Base-by-base conservation (phyloP, 306 rosid genomes). In the Carpinus fangiana region DNA sequence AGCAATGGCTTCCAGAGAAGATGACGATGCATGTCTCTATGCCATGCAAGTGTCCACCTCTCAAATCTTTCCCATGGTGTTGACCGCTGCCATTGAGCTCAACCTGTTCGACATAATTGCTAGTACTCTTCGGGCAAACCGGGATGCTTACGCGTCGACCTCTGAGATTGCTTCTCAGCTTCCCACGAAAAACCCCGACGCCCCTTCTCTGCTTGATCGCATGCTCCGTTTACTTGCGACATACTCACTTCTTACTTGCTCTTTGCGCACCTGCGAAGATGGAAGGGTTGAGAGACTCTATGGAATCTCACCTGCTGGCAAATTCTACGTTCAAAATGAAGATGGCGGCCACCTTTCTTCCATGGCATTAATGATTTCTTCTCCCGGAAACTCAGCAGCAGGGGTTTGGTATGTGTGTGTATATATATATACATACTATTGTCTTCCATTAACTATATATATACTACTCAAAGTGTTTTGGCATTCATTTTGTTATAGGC, bases 41-140 rank as follows among this genome's bases (percentile, higher is more conserved):
- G 84, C 84, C 3, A 36, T 71, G 76, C 3, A 51, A 2, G 74
- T 76, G 0, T 7, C 18, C 14, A 18, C 41, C 5, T 75, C 16
- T 26, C 20, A n/a, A 16, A 70, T 82, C 1, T 65, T 18, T 7
- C 53, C 75, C 10, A 52, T 74, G 21, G 81, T 77, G 0, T 7
- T 82, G 1, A 76, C 77, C 8, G 85, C 78, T 5, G 81, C 85
- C 46, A 54, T 82, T 82, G 78, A 82, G 5, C 74, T 82, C 56
- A 82, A 82, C 31, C 53, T 82, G 69, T 82, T 82, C 73, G 85
- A 82, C 28, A 82, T 76, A 47, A 72, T 77, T n/a, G 54, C 78
- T 41, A 41, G 41, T n/a, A n/a, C n/a, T 2, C 66, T 28, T 2
- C 66, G 48, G 16, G 62, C 61, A 28, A n/a, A 52, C 0, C 53